phyloP scores from a whole-genome alignment of 768 basidiomycete genomes.

The Xerocomellus dryophilus region DNA sequence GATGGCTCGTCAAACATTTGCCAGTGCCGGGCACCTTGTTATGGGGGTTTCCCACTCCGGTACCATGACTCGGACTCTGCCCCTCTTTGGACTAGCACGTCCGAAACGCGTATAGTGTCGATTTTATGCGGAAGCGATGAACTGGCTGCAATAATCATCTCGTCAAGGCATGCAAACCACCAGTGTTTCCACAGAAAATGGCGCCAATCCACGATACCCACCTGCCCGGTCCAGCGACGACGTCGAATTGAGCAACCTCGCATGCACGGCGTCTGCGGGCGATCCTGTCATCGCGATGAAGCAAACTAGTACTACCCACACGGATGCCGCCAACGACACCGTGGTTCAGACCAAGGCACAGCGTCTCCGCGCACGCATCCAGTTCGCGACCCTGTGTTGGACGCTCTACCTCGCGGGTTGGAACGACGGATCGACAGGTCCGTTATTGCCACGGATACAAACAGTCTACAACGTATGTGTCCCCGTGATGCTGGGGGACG shows the following conservation, averaged over 20 bases:
- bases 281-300: not conserved
- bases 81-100: too few species aligned
- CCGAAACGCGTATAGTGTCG: not conserved
- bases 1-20: too few species aligned
- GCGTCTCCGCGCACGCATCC: conserved; percentile 24
- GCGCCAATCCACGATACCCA: conserved; percentile 8
- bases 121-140: not conserved
- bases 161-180: conserved; percentile 14
- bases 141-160: not conserved
- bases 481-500: not conserved
- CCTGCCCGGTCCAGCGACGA: not conserved
- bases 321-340: not conserved
- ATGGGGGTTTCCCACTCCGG: too few species aligned
- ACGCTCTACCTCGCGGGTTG: conserved; percentile 36
- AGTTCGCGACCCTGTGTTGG: conserved; percentile 36
- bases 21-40: too few species aligned
- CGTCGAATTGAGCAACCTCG: conserved; percentile 9
- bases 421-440: conserved; percentile 40
- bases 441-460: conserved; percentile 38
- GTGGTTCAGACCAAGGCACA: conserved; percentile 20
- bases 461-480: conserved; percentile 34
- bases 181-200: not conserved
- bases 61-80: too few species aligned
- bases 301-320: not conserved
- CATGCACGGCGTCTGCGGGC: not conserved